Base-by-base conservation (phyloP, 176 grass and related monocot species). In the Luzula sylvatica region DNA sequence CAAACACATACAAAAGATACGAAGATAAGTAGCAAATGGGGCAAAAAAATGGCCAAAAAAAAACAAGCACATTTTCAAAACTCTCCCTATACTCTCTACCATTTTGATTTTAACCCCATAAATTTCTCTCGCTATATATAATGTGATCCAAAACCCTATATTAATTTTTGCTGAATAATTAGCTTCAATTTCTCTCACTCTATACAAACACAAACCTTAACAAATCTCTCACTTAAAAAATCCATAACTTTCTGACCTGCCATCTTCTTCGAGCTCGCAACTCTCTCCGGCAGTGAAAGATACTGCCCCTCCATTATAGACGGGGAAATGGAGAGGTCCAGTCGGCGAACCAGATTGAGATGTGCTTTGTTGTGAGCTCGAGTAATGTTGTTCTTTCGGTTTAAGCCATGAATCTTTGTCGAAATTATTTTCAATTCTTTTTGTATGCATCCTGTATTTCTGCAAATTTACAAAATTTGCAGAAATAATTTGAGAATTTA, bases 381-480 rank as follows among this genome's bases (percentile, higher is more conserved):
- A 25, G 77, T 77, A 79, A 35, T 95, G 68, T 52, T 94, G 47
- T 0, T 42, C 7, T n/a, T n/a, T n/a, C n/a, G n/a, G n/a, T n/a
- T n/a, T n/a, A n/a, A n/a, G n/a, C n/a, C n/a, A n/a, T n/a, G n/a
- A n/a, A n/a, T n/a, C 20, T 24, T 55, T 42, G 12, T 48, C 41
- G 2, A 3, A 53, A n/a, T 75, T 53, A 70, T 22, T 53, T 3
- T 3, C 66, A 23, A 39, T 9, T 43, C 30, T 17, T 38, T 1
- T 47, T 39, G 53, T 7, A 68, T 95, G 88, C 42, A 95, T 49
- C 46, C 88, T 69, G 75, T 87, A 95, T 52, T 95, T 95, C 88
- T 94, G 78, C 1, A 23, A 46, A 18, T 32, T 24, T 12, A 6
- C 45, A 55, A 65, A 52, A 15, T 52, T 52, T 15, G 46, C 46